phyloP scores from a whole-genome alignment of 495 filamentous ascomycete genomes.

The Neurospora tetrasperma region DNA sequence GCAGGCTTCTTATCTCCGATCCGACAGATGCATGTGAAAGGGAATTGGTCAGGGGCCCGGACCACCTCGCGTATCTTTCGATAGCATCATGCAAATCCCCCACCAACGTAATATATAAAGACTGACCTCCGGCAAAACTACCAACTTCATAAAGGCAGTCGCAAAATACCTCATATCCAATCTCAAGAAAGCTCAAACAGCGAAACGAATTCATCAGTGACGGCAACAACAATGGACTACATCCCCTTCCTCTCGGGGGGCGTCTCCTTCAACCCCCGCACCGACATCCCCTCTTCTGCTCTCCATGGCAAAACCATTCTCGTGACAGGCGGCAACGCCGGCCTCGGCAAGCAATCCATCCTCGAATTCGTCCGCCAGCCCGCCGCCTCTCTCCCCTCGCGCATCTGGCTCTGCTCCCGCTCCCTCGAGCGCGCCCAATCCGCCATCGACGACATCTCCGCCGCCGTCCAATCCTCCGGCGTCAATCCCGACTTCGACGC shows the following conservation, averaged over 20 bases:
- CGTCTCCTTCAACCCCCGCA: conserved; percentile 28
- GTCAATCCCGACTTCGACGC: conserved; percentile 3
- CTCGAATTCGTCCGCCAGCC: conserved; percentile 49
- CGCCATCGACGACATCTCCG: conserved; percentile 9
- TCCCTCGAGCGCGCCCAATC: conserved; percentile 25
- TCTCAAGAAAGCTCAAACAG: rapidly evolving
- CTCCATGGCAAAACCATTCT: conserved; percentile 49
- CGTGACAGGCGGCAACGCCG: conserved; percentile 54
- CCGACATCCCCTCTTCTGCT: conserved; percentile 39
- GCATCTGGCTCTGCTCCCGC: conserved; percentile 56
- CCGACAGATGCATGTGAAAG: background rate
- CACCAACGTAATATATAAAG: background rate
- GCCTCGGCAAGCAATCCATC: conserved; percentile 56
- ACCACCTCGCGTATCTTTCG: background rate
- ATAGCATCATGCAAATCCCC: background rate
- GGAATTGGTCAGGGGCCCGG: background rate
- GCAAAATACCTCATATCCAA: background rate
- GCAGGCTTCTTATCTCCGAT: background rate
- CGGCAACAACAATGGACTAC: background rate
- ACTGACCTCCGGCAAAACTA: background rate
- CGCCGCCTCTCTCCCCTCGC: conserved; percentile 3
- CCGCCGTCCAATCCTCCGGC: background rate
- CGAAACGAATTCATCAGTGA: background rate
- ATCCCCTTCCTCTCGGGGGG: conserved; percentile 3
- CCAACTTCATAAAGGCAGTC: background rate